phyloP scores from a whole-genome alignment of 106 monocot species.

The Dendrobium huoshanense region DNA sequence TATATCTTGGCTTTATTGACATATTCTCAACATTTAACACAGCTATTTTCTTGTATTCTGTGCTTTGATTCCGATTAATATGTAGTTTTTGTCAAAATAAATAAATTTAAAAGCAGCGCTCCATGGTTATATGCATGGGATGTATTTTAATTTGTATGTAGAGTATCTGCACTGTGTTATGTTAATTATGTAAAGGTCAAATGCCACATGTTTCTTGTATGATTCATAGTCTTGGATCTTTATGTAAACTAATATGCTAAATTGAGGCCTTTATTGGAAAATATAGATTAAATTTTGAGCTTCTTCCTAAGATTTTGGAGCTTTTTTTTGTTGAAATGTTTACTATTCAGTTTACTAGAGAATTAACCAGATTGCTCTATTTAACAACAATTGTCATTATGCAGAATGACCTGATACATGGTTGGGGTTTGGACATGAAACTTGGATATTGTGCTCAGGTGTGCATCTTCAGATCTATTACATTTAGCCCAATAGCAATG shows the following conservation, averaged over 20 bases:
- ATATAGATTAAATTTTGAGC: neutral
- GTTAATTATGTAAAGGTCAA: neutral
- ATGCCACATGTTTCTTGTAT: neutral
- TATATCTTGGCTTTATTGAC: neutral
- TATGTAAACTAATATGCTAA: neutral
- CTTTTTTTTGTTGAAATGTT: neutral
- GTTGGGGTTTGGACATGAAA: conserved; percentile 97
- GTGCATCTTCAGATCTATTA: neutral
- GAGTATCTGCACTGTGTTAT: neutral
- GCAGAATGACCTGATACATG: conserved; percentile 95
- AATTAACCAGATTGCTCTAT: neutral
- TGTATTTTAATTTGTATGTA: neutral
- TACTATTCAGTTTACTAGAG: neutral
- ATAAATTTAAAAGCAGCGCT: neutral
- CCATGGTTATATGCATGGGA: neutral
- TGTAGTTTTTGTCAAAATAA: neutral
- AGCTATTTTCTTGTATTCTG: neutral
- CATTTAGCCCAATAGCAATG: neutral
- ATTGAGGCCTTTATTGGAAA: neutral
- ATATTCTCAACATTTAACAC: neutral
- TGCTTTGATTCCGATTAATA: neutral
- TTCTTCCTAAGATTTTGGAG: neutral
- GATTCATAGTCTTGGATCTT: neutral
- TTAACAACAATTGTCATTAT: conserved; percentile 3
- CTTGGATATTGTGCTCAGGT: conserved; percentile 97